Conservation (phyloP, 2,329 filamentous ascomycete species). For the Fusarium pseudograminearum region DNA sequence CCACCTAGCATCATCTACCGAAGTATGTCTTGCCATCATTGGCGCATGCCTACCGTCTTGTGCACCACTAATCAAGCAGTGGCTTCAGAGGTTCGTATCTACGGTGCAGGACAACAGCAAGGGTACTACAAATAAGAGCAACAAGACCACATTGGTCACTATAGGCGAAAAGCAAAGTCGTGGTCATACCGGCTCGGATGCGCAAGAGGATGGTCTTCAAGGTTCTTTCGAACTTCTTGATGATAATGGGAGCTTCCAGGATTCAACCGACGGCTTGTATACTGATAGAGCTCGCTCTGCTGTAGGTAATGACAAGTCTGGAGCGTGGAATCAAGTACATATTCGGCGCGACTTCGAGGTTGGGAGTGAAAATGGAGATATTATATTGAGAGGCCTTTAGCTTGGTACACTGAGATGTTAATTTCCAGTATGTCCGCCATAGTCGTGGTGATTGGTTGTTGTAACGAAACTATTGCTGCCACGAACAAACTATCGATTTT, state of each 20-base stretch:
- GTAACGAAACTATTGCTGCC: too few species aligned
- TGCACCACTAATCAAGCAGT: slow-evolving; percentile 13
- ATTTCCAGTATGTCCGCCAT: fast-evolving
- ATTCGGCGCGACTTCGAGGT: fast-evolving
- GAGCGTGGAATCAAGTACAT: neutral
- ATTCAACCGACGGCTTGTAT: slow-evolving; percentile 3
- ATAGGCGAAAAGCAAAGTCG: neutral
- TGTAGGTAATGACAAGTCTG: neutral
- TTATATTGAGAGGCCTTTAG: neutral
- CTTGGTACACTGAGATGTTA: too few species aligned
- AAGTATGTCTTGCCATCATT: slow-evolving; percentile 30
- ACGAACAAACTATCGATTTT: too few species aligned
- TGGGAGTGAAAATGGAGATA: neutral
- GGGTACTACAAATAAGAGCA: neutral
- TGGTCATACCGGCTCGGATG: neutral
- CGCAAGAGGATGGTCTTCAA: neutral
- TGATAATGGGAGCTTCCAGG: slow-evolving; percentile 13
- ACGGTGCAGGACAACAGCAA: neutral
- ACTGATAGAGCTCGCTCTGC: neutral
- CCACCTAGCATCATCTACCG: slow-evolving; percentile 35
- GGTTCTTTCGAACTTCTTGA: slow-evolving; percentile 21
- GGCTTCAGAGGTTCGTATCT: slow-evolving; percentile 19
- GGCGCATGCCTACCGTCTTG: slow-evolving; percentile 19
- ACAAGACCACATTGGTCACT: neutral
- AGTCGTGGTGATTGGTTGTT: too few species aligned